Evolutionary conservation across 352 stramenopile species (phyloP).

Genomic region (Phytopythium vexans): DNA sequence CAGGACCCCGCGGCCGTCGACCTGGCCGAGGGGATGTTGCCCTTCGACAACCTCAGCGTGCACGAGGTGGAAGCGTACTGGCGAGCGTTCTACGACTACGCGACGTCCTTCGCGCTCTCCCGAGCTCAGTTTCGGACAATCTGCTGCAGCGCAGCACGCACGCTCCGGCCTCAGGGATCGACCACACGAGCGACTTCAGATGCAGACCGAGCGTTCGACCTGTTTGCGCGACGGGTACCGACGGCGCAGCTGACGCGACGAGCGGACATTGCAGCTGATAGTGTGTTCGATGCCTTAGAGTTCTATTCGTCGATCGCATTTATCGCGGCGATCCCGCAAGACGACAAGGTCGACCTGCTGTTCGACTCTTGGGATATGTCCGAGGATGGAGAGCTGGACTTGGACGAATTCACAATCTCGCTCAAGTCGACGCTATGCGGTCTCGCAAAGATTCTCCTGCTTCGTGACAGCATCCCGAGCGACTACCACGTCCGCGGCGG

Average conservation of each 20-base stretch:
- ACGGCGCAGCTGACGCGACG: not conserved
- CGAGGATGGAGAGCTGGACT: slow-evolving; percentile 66
- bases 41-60: slow-evolving; percentile 73
- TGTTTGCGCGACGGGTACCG: slow-evolving; percentile 26
- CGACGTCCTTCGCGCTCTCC: slow-evolving; percentile 65
- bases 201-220: slow-evolving; percentile 51
- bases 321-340: slow-evolving; percentile 44
- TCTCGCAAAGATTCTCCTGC: slow-evolving; percentile 56
- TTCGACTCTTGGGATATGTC: slow-evolving; percentile 90
- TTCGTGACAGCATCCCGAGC: not conserved
- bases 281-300: slow-evolving; percentile 71
- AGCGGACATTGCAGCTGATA: slow-evolving; percentile 1
- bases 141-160: slow-evolving; percentile 43
- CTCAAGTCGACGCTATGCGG: slow-evolving; percentile 81
- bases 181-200: slow-evolving; percentile 36
- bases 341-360: slow-evolving; percentile 81
- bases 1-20: slow-evolving; percentile 36
- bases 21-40: slow-evolving; percentile 55
- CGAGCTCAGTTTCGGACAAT: slow-evolving; percentile 56
- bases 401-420: slow-evolving; percentile 86
- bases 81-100: slow-evolving; percentile 81
- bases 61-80: slow-evolving; percentile 77
- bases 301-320: slow-evolving; percentile 77
- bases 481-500: not conserved
- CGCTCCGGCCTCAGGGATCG: slow-evolving; percentile 36